These are phyloP conservation scores for Mesotaenium endlicherianum DNA, from an alignment of 139 green algal species.

Conservation along the genomic window DNA sequence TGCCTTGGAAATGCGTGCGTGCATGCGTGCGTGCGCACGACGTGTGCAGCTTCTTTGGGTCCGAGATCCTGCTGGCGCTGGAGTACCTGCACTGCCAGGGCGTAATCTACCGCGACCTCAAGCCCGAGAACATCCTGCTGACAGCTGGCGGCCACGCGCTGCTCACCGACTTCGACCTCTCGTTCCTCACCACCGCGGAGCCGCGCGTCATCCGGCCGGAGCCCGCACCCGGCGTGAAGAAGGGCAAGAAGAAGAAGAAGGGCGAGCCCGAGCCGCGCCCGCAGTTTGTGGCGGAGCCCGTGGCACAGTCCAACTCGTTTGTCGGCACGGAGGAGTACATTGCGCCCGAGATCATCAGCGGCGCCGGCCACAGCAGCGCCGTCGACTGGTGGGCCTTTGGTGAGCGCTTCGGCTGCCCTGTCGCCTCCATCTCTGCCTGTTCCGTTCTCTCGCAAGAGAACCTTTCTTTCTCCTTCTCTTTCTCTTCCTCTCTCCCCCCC, in stretches of 20 bases:
- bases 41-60: constrained; percentile 86
- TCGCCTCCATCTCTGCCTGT: no score
- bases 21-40: no score
- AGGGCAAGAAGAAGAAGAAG: constrained; percentile 26
- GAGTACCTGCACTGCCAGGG: constrained; percentile 94
- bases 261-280: background rate
- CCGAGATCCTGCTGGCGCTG: constrained; percentile 92
- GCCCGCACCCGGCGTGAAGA: background rate
- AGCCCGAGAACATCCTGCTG: constrained; percentile 98
- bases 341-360: constrained; percentile 72
- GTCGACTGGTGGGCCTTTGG: constrained; percentile 60
- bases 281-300: constrained; percentile 67
- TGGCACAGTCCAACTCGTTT: constrained; percentile 86
- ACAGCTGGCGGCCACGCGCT: constrained; percentile 79
- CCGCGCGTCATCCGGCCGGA: constrained; percentile 6
- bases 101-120: constrained; percentile 96
- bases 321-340: constrained; percentile 86
- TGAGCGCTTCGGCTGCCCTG: background rate
- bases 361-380: constrained; percentile 64
- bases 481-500: no score
- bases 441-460: no score
- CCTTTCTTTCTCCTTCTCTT: no score
- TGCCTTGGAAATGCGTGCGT: no score
- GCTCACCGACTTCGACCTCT: constrained; percentile 97
- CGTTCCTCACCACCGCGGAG: constrained; percentile 18